Conservation (phyloP, 257 asterid genomes). For the Sherardia arvensis region DNA sequence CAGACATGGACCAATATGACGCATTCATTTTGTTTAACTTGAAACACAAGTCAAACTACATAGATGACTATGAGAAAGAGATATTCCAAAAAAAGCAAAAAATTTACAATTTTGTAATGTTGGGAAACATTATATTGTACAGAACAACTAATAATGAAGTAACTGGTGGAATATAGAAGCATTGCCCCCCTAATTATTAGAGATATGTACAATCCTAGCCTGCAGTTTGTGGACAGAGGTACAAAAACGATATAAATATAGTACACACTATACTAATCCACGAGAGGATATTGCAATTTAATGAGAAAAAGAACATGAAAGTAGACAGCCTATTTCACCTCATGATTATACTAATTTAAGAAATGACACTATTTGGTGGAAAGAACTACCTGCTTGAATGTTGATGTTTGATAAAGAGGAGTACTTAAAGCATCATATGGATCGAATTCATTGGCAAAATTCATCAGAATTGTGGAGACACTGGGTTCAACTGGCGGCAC, state of each 20-base stretch:
- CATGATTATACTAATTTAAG: background rate
- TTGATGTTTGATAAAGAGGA: constrained; percentile 94
- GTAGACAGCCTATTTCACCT: background rate
- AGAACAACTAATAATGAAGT: background rate
- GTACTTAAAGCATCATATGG: constrained; percentile 83
- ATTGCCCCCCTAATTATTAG: background rate
- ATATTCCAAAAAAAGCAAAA: no score
- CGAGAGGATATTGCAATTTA: background rate
- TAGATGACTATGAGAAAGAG: no score
- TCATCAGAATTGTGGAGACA: constrained; percentile 78
- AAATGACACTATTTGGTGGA: background rate
- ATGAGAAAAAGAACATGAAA: background rate
- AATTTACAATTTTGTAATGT: no score
- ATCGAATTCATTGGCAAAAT: constrained; percentile 72
- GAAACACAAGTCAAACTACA: background rate
- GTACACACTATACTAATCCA: background rate
- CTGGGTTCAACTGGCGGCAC: constrained; percentile 40
- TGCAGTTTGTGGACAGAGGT: background rate
- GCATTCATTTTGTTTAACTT: background rate
- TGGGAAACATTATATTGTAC: background rate
- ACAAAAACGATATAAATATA: background rate
- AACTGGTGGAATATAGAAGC: background rate
- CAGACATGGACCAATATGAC: background rate
- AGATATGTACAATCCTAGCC: background rate
- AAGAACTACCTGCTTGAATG: constrained; percentile 79